These are phyloP conservation scores for Microglena sp. DNA, from an alignment of 139 green algal genomes.

Conservation along the genomic window DNA sequence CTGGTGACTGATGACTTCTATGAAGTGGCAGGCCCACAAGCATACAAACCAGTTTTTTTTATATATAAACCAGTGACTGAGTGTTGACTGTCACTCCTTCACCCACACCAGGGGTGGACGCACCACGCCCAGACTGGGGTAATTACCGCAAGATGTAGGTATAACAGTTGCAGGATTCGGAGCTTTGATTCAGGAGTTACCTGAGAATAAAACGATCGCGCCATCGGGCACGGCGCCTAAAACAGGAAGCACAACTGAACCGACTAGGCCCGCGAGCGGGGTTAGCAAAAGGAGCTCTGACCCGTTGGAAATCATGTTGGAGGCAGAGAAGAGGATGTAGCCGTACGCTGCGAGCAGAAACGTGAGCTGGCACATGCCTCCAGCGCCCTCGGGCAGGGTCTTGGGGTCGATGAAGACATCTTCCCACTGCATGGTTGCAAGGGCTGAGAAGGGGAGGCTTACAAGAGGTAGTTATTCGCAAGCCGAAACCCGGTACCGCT, in stretches of 20 bases:
- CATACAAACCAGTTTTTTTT: no score
- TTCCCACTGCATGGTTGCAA: not conserved
- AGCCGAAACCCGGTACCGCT: no score
- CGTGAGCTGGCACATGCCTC: not conserved
- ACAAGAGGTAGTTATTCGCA: no score
- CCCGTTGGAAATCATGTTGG: not conserved
- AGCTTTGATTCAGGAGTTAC: not conserved
- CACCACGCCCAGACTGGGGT: no score
- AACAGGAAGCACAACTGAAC: not conserved
- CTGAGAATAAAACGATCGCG: not conserved
- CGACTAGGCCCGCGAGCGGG: not conserved
- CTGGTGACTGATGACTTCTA: no score
- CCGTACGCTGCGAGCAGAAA: not conserved
- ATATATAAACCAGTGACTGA: no score
- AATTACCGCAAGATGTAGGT: no score
- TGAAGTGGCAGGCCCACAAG: no score
- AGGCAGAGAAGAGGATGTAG: constrained; percentile 1
- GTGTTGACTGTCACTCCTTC: no score
- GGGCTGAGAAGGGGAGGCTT: no score
- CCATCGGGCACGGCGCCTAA: not conserved
- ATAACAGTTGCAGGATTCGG: no score
- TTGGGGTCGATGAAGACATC: not conserved
- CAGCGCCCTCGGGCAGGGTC: not conserved
- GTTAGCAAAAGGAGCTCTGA: not conserved
- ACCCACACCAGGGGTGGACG: no score